Percentiles rank a stretch among this genome's conserved stretches.
Conservation (phyloP, 2,329 filamentous ascomycete genomes). For the Dactylellina parvicollis region DNA sequence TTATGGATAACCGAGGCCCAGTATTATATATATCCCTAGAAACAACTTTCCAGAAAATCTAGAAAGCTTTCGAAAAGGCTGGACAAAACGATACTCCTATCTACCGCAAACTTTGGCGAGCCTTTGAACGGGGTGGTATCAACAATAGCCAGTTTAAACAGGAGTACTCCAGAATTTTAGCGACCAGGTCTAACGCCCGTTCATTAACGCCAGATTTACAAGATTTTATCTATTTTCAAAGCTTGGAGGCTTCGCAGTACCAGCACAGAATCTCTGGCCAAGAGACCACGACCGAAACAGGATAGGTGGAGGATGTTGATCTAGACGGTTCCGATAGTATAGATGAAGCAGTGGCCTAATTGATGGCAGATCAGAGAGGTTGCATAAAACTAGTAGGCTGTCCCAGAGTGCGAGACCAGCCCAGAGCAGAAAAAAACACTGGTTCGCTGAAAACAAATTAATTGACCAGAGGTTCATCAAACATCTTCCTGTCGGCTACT, state of each 20-base stretch:
- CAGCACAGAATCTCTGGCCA: too few species aligned
- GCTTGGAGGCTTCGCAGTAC: constrained; percentile 1
- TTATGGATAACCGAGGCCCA: neutral
- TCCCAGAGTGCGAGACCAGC: too few species aligned
- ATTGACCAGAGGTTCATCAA: too few species aligned
- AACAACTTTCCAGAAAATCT: neutral
- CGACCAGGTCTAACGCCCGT: neutral
- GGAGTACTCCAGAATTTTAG: neutral
- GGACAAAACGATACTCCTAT: neutral
- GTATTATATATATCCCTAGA: constrained; percentile 2
- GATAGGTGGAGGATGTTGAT: too few species aligned
- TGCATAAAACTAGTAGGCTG: too few species aligned
- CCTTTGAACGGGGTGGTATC: neutral
- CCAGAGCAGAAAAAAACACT: too few species aligned
- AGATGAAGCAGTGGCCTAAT: too few species aligned
- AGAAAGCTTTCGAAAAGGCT: neutral
- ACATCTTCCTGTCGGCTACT: too few species aligned
- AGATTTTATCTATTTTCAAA: neutral
- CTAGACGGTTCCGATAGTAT: too few species aligned
- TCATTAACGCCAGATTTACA: constrained; percentile 10
- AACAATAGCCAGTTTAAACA: neutral
- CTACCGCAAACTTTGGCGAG: neutral
- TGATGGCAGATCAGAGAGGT: too few species aligned
- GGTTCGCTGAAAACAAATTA: too few species aligned
- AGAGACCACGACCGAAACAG: too few species aligned